Conservation (phyloP, 2,329 filamentous ascomycete genomes). For the Aureobasidium pullulans region DNA sequence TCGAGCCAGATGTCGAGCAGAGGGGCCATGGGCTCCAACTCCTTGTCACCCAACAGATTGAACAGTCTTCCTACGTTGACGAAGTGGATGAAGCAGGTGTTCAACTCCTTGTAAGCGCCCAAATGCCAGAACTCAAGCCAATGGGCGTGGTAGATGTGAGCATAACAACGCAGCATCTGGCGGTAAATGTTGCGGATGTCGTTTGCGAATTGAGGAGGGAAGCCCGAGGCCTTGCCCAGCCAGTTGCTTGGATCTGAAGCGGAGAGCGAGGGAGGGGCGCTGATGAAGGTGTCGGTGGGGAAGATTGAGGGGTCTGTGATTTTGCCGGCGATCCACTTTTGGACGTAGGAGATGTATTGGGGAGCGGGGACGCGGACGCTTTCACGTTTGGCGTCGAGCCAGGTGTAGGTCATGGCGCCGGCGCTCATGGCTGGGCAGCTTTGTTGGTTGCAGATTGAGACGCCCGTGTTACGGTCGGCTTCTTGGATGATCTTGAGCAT, state of each 20-base stretch:
- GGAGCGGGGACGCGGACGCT: conserved; percentile 87
- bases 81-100: conserved; percentile 48
- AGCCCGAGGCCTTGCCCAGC: conserved; percentile 83
- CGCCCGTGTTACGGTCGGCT: conserved; percentile 66
- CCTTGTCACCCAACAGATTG: conserved; percentile 69
- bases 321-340: conserved; percentile 95
- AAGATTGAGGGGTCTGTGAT: conserved; percentile 86
- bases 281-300: conserved; percentile 72
- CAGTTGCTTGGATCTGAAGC: conserved; percentile 58
- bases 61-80: conserved; percentile 67
- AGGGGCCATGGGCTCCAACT: conserved; percentile 93
- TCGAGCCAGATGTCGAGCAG: conserved; percentile 86
- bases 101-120: conserved; percentile 42
- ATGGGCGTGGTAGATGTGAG: conserved; percentile 46
- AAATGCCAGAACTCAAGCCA: conserved; percentile 47
- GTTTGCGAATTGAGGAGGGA: conserved; percentile 47
- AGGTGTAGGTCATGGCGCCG: conserved; percentile 94
- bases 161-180: conserved; percentile 49
- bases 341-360: conserved; percentile 91
- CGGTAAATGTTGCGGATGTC: conserved; percentile 68
- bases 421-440: conserved; percentile 91
- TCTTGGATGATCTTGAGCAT: conserved; percentile 86
- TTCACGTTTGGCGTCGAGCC: conserved; percentile 80
- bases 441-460: conserved; percentile 73
- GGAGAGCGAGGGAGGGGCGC: conserved; percentile 49